Conservation (phyloP, 352 stramenopile genomes). For the Globisporangium sylvaticum region DNA sequence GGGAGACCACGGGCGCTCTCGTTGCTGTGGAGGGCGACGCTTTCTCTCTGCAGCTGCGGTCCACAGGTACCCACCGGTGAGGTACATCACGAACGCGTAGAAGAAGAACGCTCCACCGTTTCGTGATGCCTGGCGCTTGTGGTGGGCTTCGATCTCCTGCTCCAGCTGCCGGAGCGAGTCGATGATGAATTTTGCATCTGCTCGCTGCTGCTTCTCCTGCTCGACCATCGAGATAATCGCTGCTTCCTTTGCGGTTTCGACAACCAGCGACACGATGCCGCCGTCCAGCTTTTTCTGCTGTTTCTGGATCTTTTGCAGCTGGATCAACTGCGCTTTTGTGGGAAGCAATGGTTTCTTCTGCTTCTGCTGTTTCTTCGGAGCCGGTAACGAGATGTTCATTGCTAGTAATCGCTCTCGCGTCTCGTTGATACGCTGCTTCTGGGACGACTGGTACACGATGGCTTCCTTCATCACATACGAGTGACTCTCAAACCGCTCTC, state of each 20-base stretch:
- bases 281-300: constrained; percentile 4
- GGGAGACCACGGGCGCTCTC: constrained; percentile 31
- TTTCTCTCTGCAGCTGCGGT: constrained; percentile 14
- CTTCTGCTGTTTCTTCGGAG: not conserved
- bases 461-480: constrained; percentile 10
- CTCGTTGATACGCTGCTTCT: constrained; percentile 2
- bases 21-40: constrained; percentile 15
- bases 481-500: constrained; percentile 11
- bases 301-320: constrained; percentile 13
- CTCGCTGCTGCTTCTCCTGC: not conserved
- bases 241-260: constrained; percentile 5
- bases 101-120: constrained; percentile 27
- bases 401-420: constrained; percentile 8
- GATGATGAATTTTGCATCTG: not conserved
- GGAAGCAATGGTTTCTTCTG: not conserved
- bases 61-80: constrained; percentile 32
- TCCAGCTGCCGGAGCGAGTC: constrained; percentile 9
- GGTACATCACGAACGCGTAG: constrained; percentile 25
- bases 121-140: constrained; percentile 3
- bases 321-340: constrained; percentile 10
- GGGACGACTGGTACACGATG: constrained; percentile 9
- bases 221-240: not conserved
- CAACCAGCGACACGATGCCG: constrained; percentile 11
- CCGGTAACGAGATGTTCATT: constrained; percentile 16
- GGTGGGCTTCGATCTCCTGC: constrained; percentile 9